These are phyloP conservation scores for Tricharina praecox DNA, from an alignment of 495 filamentous ascomycete genomes.

Conservation along the genomic window DNA sequence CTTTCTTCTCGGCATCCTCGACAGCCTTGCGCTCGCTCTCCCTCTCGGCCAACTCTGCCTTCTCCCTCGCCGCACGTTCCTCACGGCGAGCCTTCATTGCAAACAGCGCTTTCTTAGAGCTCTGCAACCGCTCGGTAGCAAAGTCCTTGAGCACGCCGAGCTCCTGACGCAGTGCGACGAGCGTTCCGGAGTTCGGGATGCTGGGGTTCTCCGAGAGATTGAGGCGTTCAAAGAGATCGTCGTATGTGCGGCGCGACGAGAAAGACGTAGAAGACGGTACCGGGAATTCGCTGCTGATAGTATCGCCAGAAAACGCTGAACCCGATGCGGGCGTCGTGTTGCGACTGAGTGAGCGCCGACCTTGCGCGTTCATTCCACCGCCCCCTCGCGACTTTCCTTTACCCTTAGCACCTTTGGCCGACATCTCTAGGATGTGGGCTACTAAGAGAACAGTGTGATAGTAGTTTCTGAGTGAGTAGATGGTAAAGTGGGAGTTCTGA, in stretches of 20 bases:
- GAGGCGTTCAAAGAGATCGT: constrained; percentile 53
- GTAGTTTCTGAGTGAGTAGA: too few relatives aligned
- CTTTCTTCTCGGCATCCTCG: constrained; percentile 6
- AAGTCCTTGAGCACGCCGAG: constrained; percentile 28
- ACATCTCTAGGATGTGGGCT: too few relatives aligned
- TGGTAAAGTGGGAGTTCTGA: too few relatives aligned
- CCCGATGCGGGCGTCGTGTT: constrained; percentile 68
- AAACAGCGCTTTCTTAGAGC: constrained; percentile 11
- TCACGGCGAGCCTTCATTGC: constrained; percentile 7
- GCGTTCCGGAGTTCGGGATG: constrained; percentile 57
- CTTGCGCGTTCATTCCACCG: constrained; percentile 23
- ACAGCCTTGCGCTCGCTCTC: background rate
- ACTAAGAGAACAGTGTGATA: too few relatives aligned
- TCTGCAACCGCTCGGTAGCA: constrained; percentile 10
- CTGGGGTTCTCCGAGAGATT: constrained; percentile 37
- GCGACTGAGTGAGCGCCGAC: constrained; percentile 60
- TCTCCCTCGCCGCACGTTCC: background rate
- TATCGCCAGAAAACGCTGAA: constrained; percentile 32
- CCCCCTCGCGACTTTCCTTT: constrained; percentile 40
- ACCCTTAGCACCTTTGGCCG: constrained; percentile 43
- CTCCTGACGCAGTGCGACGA: constrained; percentile 50
- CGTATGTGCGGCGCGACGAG: constrained; percentile 44
- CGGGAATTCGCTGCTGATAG: constrained; percentile 32
- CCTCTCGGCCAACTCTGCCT: background rate
- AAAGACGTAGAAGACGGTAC: constrained; percentile 30